Conservation (phyloP, 768 basidiomycete species). For the Tulasnella sp. region DNA sequence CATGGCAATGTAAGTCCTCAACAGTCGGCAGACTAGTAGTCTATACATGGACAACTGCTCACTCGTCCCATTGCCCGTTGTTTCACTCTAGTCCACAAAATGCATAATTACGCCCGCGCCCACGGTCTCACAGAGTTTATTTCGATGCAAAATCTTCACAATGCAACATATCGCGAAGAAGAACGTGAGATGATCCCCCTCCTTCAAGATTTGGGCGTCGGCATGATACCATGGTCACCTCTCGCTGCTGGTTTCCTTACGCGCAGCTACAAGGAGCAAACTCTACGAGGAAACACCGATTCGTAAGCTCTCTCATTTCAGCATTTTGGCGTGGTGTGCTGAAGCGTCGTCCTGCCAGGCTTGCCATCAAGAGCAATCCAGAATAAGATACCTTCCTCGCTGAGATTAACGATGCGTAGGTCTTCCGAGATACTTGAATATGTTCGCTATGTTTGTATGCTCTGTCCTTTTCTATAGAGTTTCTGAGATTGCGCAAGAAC, state of each 20-base stretch:
- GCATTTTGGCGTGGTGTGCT: not conserved
- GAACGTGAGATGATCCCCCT: conserved; percentile 25
- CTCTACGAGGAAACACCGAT: conserved; percentile 11
- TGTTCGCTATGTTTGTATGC: not conserved
- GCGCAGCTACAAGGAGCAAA: conserved; percentile 18
- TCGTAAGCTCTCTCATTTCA: not conserved
- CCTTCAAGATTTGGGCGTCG: conserved; percentile 32
- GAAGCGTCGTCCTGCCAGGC: too few relatives aligned
- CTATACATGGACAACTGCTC: not conserved
- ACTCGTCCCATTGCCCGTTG: not conserved
- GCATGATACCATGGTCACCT: conserved; percentile 36
- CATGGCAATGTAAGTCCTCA: conserved; percentile 35
- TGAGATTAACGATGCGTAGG: not conserved
- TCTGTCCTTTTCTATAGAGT: not conserved
- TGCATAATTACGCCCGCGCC: not conserved
- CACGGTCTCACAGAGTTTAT: conserved; percentile 17
- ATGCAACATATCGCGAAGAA: conserved; percentile 21
- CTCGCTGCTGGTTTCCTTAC: conserved; percentile 33
- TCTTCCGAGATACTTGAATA: not conserved
- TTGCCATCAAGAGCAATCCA: not conserved
- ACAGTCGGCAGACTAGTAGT: conserved; percentile 31
- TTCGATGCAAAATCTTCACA: conserved; percentile 22
- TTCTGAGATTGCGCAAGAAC: not conserved
- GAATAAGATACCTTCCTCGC: not conserved
- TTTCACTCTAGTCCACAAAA: conserved; percentile 20